phyloP scores from a whole-genome alignment of 805 yeast genomes.

The Candida boleticola region DNA sequence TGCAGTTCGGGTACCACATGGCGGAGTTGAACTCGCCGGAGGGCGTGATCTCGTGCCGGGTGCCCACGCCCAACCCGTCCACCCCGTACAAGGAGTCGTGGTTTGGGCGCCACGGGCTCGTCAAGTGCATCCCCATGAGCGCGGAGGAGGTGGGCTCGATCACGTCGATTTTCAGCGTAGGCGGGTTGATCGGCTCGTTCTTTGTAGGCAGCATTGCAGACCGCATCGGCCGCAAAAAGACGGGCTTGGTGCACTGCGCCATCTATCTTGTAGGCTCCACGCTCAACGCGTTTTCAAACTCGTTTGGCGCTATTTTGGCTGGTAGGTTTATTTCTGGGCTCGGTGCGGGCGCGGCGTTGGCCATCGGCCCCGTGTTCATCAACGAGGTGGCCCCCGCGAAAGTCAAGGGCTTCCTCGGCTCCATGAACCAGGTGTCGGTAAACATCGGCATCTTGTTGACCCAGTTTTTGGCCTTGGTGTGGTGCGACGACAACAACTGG shows the following conservation, averaged over 20 bases:
- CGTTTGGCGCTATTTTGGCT: slow-evolving; percentile 42
- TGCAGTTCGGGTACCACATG: slow-evolving; percentile 94
- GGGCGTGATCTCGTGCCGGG: slow-evolving; percentile 58
- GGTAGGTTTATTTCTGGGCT: slow-evolving; percentile 82
- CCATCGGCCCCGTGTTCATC: slow-evolving; percentile 78
- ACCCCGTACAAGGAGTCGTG: slow-evolving; percentile 34
- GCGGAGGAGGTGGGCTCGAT: slow-evolving; percentile 64
- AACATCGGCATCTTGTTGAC: slow-evolving; percentile 83
- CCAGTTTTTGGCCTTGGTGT: slow-evolving; percentile 67
- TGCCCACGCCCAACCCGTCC: slow-evolving; percentile 24
- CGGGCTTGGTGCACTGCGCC: slow-evolving; percentile 50
- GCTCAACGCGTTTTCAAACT: slow-evolving; percentile 51
- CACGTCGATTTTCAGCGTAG: slow-evolving; percentile 77
- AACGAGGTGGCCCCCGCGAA: slow-evolving; percentile 74
- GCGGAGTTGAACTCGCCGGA: slow-evolving; percentile 93
- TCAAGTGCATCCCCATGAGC: slow-evolving; percentile 56
- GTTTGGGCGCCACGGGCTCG: slow-evolving; percentile 39
- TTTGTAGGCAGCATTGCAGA: slow-evolving; percentile 67
- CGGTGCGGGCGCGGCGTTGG: slow-evolving; percentile 86
- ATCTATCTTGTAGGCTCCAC: slow-evolving; percentile 62
- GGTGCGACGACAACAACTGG: slow-evolving; percentile 72
- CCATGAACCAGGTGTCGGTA: slow-evolving; percentile 84
- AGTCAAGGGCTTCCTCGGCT: slow-evolving; percentile 75
- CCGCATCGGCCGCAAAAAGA: slow-evolving; percentile 56
- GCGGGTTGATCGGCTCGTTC: slow-evolving; percentile 77